Base-by-base conservation (phyloP, 169 alveolate genomes). In the Toxoplasma gondii region DNA sequence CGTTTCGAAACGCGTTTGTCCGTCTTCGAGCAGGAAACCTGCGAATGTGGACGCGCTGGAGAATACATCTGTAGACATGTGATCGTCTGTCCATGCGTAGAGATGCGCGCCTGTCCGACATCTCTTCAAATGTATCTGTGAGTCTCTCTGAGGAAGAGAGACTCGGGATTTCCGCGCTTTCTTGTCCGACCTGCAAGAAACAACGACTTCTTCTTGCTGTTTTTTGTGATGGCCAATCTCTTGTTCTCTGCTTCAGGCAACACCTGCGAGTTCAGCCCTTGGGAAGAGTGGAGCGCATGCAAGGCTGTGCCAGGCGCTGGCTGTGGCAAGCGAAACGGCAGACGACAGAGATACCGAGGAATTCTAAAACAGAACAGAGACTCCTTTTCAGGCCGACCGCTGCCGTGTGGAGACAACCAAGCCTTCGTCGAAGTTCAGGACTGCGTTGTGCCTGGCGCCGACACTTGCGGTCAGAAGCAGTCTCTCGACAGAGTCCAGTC, bases 201-300 rank as follows among this genome's bases (percentile, higher is more conserved):
- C 58, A 7, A 12, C 58, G 22, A 7, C 58, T 49, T 49, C 12
- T 49, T 49, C 58, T 49, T 12, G 22, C 24, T 10, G n/a, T 4
- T 69, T 69, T 69, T 69, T 10, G 2, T 17, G 81, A 5, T 24
- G 34, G 41, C 58, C 58, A 12, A 49, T 49, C 58, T 49, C 12
- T 2, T 74, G 84, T n/a, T 31, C 44, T 36, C 45, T 64, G 31
- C 58, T 49, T 49, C 45, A 74, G 84, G 27, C 17, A 16, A 36
- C 41, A 44, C 17, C 43, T 74, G 84, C 84, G 44, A 31, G 43
- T 36, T 74, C 45, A 74, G 84, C 43, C 44, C 84, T 10, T 74
- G 84, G 84, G 84, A 74, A 24, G 84, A 74, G 44, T 74, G 84
- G 84, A 74, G 49, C 84, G 84, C 84, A 19, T 74, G 84, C 84